Base-by-base conservation (phyloP, 371 early-diverging fungal genomes). In the Dichotomocladium elegans region DNA sequence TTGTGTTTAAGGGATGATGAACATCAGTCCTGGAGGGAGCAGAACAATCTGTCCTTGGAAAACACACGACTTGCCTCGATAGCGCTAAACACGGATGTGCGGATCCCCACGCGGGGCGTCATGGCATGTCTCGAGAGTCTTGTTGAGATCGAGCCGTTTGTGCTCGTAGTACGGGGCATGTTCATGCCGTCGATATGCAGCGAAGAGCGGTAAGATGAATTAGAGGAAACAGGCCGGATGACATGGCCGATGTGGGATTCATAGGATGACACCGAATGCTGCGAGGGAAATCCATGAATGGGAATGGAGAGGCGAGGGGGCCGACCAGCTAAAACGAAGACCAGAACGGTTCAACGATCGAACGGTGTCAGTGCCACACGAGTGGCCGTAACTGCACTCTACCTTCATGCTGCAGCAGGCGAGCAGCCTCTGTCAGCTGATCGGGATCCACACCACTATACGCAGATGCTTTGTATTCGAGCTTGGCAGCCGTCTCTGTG, bases 101-200 rank as follows among this genome's bases (percentile, higher is more conserved):
- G 55, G 28, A 76, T 70, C 21, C 76, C 76, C 11, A 76, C 54
- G 44, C 76, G 68, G 8, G 76, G 70, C 6, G 76, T 60, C 53
- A 72, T 61, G 4, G 70, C 57, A 53, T 63, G 70, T 17, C 64
- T 50, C 25, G 60, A 68, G 4, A 62, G 41, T 28, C 63, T 55
- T 17, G 70, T 53, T 10, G 76, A 63, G 2, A 70, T 64, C 4
- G 76, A 72, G 2, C 68, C 76, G 41, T 63, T 68, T 0, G 66
- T 63, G 17, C 70, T 70, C 24, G 70, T 62, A 8, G 66, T 61
- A 3, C 63, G 57, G 2, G 72, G 60, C 25, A 66, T 50, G 47
- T 64, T 52, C 33, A 60, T 40, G 11, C 69, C 55, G 26, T 65
- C 70, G 8, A 64, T 51, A 41, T 68, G 70, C 19, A 65, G 35